Evolutionary conservation across 495 filamentous ascomycete species (phyloP), one percentile per base, ranked within the genome.

Genomic region (Bathelium albidoporum): DNA sequence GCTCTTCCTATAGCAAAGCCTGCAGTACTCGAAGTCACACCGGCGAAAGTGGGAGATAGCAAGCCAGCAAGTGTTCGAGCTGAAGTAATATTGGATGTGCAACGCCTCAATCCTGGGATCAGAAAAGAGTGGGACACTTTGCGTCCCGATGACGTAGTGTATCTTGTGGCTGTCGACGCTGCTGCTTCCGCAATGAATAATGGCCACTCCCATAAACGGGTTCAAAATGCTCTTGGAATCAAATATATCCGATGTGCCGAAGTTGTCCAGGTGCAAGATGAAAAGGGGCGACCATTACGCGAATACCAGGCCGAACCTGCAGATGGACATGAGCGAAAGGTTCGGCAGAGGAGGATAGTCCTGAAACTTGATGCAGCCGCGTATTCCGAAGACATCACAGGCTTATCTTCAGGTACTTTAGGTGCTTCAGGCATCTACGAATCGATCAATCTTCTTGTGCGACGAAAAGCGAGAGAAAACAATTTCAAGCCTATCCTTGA

Each of bases 401-500:
- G 78, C 29, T 77, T 79, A 41, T 71, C 79, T 4, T 79, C 79
- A 61, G 88, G 88, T 32, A 87, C 87, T 70, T 79, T 82, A 18
- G 86, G 88, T 32, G 87, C 87, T 70, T 79, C 82, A 18, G 86
- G 95, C 65, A 77, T 95, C 49, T 96, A 97, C 70, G 87, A 94
- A 39, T 78, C 80, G 29, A 87, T 99, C 65, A 97, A 99, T 70
- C 79, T 97, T 3, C 73, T 99, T 59, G 81, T 96, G 32, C 88
- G 93, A 36, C 83, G 94, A 61, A 89, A 85, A 72, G 87, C 89
- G 20, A 81, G 91, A 53, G 95, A 97, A 72, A 99, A 99, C 72
- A 99, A 97, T 73, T 99, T 97, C 82, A 97, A 90, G 70, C 86
- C 91, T 11, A 86, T 97, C 22, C 79, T 99, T 20, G 88, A 96